Evolutionary conservation across 169 alveolate genomes (phyloP).

Genomic region (Plasmodium coatneyi): DNA sequence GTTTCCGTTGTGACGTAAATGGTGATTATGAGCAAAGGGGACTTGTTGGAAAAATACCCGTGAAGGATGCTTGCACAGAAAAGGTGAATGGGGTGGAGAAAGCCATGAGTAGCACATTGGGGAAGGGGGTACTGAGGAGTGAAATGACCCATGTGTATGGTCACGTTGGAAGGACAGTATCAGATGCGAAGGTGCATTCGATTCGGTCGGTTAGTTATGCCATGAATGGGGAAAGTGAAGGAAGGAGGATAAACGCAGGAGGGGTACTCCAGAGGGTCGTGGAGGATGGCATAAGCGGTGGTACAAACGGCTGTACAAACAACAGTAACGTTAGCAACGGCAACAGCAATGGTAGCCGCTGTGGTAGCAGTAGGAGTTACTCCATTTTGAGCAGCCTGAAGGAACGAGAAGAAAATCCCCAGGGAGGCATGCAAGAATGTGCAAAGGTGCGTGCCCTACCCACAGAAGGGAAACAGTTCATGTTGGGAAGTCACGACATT

Average conservation of each 20-base stretch:
- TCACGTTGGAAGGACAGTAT: background rate
- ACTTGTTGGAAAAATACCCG: background rate
- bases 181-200: background rate
- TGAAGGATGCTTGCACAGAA: background rate
- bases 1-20: background rate
- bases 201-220: background rate
- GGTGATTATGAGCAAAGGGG: background rate
- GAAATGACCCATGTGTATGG: background rate
- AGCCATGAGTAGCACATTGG: background rate
- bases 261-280: background rate
- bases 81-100: background rate
- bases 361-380: background rate
- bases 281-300: background rate
- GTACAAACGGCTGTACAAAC: background rate
- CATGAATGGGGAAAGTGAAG: background rate
- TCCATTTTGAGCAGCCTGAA: background rate
- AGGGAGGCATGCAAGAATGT: background rate
- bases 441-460: background rate
- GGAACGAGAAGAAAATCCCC: background rate
- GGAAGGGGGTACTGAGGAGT: background rate
- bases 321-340: background rate
- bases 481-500: background rate
- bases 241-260: background rate
- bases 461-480: background rate
- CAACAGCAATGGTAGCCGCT: background rate